These are phyloP conservation scores for Penicillium cataractarum DNA, from an alignment of 495 filamentous ascomycete species.

Conservation along the genomic window DNA sequence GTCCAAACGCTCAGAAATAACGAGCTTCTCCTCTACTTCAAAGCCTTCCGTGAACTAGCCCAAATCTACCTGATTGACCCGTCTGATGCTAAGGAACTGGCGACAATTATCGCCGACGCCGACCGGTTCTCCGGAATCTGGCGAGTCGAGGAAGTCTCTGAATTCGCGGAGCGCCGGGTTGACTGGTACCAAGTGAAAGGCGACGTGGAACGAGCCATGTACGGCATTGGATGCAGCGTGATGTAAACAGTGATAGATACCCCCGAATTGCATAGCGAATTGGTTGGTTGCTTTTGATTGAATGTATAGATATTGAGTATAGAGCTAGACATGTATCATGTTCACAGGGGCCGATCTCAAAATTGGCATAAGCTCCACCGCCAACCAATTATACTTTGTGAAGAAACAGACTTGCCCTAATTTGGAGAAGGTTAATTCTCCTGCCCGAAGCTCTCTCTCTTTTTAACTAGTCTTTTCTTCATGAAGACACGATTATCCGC, in stretches of 20 bases:
- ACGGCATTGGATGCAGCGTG: conserved; percentile 84
- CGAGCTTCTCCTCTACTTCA: conserved; percentile 85
- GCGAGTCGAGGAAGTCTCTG: conserved; percentile 93
- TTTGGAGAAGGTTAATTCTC: background rate
- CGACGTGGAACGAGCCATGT: conserved; percentile 95
- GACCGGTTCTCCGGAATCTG: conserved; percentile 91
- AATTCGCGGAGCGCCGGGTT: conserved; percentile 90
- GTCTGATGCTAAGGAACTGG: conserved; percentile 90
- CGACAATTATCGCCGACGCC: conserved; percentile 88
- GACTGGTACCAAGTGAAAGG: conserved; percentile 91
- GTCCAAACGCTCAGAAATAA: conserved; percentile 78
- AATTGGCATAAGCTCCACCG: background rate
- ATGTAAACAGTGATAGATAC: conserved; percentile 63
- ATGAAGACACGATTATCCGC: background rate
- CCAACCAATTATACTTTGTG: background rate
- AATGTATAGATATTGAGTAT: conserved; percentile 14
- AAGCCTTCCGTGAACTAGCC: conserved; percentile 84
- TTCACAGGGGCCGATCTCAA: background rate
- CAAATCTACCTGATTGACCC: conserved; percentile 95
- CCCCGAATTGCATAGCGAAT: conserved; percentile 29
- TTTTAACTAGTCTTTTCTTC: background rate
- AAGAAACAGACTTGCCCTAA: background rate
- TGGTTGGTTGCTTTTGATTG: conserved; percentile 24
- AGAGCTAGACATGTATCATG: background rate
- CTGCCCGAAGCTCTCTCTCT: background rate